Evolutionary conservation across 2,329 filamentous ascomycete genomes (phyloP).

Genomic region (Fusarium sp.): DNA sequence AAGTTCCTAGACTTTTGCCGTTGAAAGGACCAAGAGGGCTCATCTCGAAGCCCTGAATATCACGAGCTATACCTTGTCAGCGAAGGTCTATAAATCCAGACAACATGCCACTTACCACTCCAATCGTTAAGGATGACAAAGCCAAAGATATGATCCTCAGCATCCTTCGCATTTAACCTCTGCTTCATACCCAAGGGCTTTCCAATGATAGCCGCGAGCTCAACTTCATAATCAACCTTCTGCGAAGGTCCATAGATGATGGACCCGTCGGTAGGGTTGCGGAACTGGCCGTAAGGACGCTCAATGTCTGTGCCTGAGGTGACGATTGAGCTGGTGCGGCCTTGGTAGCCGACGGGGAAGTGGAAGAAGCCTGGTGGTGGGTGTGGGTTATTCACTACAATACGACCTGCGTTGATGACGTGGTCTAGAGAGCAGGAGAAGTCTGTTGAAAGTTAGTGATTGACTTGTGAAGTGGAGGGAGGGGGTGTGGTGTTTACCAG

Average conservation of each 20-base stretch:
- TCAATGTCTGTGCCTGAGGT: slow-evolving; percentile 60
- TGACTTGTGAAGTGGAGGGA: no score
- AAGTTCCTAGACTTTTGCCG: slow-evolving; percentile 69
- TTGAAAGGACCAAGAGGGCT: slow-evolving; percentile 70
- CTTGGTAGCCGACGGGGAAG: slow-evolving; percentile 65
- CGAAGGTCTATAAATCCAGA: rapidly evolving
- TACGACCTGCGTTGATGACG: slow-evolving; percentile 61
- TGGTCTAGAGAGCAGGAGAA: slow-evolving; percentile 67
- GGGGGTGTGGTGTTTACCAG: no score
- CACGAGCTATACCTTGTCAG: slow-evolving; percentile 57
- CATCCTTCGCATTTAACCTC: slow-evolving; percentile 57
- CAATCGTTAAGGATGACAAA: slow-evolving; percentile 73
- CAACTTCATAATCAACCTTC: slow-evolving; percentile 58
- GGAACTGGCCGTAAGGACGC: slow-evolving; percentile 60
- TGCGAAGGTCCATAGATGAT: slow-evolving; percentile 47
- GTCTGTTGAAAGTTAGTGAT: slow-evolving; percentile 55
- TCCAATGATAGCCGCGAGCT: slow-evolving; percentile 59
- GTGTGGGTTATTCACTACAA: slow-evolving; percentile 53
- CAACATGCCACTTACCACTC: slow-evolving; percentile 55
- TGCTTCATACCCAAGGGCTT: slow-evolving; percentile 54
- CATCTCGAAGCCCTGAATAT: slow-evolving; percentile 73
- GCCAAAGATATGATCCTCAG: slow-evolving; percentile 71
- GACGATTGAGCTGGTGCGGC: slow-evolving; percentile 65
- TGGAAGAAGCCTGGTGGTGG: slow-evolving; percentile 61
- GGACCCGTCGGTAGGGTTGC: slow-evolving; percentile 16